phyloP scores from a whole-genome alignment of 1,139 yeast genomes.

The Geotrichum histeridarum region DNA sequence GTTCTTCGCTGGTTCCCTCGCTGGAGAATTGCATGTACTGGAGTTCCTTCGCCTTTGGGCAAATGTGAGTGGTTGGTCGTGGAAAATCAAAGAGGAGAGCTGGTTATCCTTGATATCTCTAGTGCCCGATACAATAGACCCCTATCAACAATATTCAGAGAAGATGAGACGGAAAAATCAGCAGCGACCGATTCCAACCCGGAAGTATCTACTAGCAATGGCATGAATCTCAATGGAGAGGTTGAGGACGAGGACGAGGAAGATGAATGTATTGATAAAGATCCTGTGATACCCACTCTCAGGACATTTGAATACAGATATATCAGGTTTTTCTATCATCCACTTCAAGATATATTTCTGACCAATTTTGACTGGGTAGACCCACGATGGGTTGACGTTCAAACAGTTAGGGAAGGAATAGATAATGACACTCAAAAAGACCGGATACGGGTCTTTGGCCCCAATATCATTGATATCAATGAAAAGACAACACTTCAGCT shows the following conservation, averaged over 20 bases:
- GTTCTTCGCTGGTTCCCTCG: conserved; percentile 81
- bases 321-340: conserved; percentile 74
- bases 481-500: conserved; percentile 65
- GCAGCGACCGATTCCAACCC: conserved; percentile 20
- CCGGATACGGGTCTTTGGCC: conserved; percentile 68
- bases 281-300: conserved; percentile 66
- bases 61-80: conserved; percentile 88
- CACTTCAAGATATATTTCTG: conserved; percentile 76
- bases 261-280: conserved; percentile 38
- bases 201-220: conserved; percentile 13
- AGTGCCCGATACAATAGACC: conserved; percentile 64
- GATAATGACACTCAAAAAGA: conserved; percentile 64
- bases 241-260: conserved; percentile 29
- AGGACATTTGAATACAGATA: conserved; percentile 77
- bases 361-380: conserved; percentile 88
- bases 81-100: conserved; percentile 89
- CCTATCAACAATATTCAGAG: conserved; percentile 59
- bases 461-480: conserved; percentile 66
- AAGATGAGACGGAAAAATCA: conserved; percentile 25
- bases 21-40: conserved; percentile 63
- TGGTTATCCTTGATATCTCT: conserved; percentile 53
- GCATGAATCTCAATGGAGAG: conserved; percentile 21
- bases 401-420: conserved; percentile 62
- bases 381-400: conserved; percentile 58
- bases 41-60: conserved; percentile 63